phyloP scores from a whole-genome alignment of 768 basidiomycete species.

The Rossbeevera mucosa region DNA sequence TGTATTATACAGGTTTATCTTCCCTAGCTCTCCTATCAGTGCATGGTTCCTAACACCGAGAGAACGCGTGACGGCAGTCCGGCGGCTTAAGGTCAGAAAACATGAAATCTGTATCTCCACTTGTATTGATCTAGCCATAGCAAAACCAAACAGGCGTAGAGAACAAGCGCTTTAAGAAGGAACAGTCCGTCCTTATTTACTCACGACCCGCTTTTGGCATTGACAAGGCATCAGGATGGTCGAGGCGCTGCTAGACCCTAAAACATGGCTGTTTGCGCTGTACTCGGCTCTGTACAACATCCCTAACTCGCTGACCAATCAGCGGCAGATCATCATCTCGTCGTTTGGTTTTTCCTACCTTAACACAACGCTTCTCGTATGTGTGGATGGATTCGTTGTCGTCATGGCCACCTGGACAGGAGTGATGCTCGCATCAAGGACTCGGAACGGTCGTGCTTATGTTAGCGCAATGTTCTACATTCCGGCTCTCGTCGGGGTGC shows the following conservation, averaged over 20 bases:
- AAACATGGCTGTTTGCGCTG: constrained; percentile 73
- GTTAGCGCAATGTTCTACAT: constrained; percentile 57
- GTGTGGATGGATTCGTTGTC: constrained; percentile 61
- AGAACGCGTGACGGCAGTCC: constrained; percentile 60
- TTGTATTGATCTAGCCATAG: constrained; percentile 25
- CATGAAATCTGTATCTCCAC: neutral
- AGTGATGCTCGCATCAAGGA: constrained; percentile 51
- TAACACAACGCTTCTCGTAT: constrained; percentile 65
- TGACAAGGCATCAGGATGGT: constrained; percentile 44
- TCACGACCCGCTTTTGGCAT: neutral
- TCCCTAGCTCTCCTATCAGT: constrained; percentile 70
- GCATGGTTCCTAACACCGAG: constrained; percentile 68
- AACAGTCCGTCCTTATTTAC: constrained; percentile 51
- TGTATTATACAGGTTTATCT: constrained; percentile 45
- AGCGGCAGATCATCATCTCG: constrained; percentile 57
- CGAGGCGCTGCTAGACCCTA: constrained; percentile 62
- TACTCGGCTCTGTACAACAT: constrained; percentile 59
- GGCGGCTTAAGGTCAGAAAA: constrained; percentile 52
- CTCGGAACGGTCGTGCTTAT: constrained; percentile 58
- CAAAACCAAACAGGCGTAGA: constrained; percentile 79
- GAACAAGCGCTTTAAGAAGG: constrained; percentile 76
- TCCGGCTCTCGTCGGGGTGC: constrained; percentile 58
- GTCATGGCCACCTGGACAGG: constrained; percentile 69
- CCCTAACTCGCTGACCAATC: constrained; percentile 65
- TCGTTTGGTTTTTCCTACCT: constrained; percentile 61